A percentile compares a stretch with the other conserved stretches of the same genome.
These are phyloP conservation scores for Limtongozyma cylindracea DNA, from an alignment of 805 yeast genomes.

Conservation along the genomic window DNA sequence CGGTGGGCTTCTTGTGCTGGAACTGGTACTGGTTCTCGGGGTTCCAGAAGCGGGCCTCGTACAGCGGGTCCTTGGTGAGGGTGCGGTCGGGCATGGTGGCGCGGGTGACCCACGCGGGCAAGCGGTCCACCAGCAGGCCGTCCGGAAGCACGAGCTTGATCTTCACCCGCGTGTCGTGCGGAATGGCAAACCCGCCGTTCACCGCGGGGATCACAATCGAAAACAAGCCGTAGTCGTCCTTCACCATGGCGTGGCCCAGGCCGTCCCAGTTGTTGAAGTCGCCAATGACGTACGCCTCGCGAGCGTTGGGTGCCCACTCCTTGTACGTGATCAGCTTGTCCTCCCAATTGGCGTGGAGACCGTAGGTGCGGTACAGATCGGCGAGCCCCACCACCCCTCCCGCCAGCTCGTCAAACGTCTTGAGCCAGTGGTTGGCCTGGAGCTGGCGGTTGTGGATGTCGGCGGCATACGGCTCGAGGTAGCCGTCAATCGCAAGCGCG, in stretches of 20 bases:
- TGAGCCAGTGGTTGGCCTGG: conserved; percentile 38
- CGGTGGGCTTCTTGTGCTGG: conserved; percentile 36
- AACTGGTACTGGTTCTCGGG: conserved; percentile 31
- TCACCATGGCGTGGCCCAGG: conserved; percentile 22
- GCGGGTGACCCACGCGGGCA: conserved; percentile 76
- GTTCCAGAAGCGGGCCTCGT: conserved; percentile 89
- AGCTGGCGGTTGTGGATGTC: conserved; percentile 44
- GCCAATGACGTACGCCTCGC: conserved; percentile 55
- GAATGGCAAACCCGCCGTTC: conserved; percentile 34
- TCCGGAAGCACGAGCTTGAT: conserved; percentile 35
- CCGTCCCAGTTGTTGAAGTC: conserved; percentile 78
- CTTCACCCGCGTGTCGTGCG: conserved; percentile 63
- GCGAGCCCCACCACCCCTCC: conserved; percentile 41
- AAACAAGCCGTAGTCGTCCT: conserved; percentile 55
- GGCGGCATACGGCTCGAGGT: conserved; percentile 56
- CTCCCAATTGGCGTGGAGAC: conserved; percentile 33
- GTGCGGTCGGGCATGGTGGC: no score
- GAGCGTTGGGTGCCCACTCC: conserved; percentile 87
- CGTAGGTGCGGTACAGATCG: conserved; percentile 49
- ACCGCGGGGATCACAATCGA: conserved; percentile 28
- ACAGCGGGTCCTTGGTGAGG: conserved; percentile 22
- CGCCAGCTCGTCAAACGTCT: conserved; percentile 25
- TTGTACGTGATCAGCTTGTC: conserved; percentile 33
- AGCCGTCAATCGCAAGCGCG: conserved; percentile 59
- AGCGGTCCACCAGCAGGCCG: conserved; percentile 51